These are phyloP conservation scores for Pneumocystis murina DNA, from an alignment of 1,139 yeast genomes.

Conservation along the genomic window DNA sequence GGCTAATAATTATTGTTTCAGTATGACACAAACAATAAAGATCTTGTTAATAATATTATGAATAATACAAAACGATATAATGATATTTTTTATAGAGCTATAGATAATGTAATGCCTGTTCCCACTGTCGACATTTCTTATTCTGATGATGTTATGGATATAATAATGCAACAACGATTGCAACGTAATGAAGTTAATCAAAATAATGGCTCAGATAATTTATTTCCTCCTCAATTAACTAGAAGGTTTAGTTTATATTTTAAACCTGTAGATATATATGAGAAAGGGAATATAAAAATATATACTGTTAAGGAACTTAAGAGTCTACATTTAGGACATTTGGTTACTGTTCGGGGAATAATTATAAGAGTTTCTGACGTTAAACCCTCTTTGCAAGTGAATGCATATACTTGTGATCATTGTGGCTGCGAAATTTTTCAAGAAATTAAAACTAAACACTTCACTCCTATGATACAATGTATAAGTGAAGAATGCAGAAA, in stretches of 20 bases:
- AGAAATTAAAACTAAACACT: constrained; percentile 73
- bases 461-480: constrained; percentile 76
- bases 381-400: constrained; percentile 78
- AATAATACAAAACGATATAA: constrained; percentile 65
- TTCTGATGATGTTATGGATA: constrained; percentile 84
- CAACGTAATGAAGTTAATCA: constrained; percentile 62
- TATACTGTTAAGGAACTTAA: constrained; percentile 80
- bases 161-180: constrained; percentile 76
- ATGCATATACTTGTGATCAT: constrained; percentile 92
- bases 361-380: constrained; percentile 93
- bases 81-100: constrained; percentile 58
- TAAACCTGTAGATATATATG: constrained; percentile 48
- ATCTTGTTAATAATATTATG: constrained; percentile 42
- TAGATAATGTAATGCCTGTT: constrained; percentile 71
- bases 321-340: constrained; percentile 69
- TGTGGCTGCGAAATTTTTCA: constrained; percentile 96
- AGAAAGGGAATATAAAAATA: constrained; percentile 36
- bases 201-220: constrained; percentile 35
- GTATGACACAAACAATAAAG: constrained; percentile 17
- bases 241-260: constrained; percentile 72
- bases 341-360: constrained; percentile 84
- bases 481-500: constrained; percentile 63
- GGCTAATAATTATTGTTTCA: neutral
- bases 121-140: constrained; percentile 65
- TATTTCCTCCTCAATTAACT: constrained; percentile 74